Evolutionary conservation across 495 filamentous ascomycete genomes (phyloP), one percentile per base, ranked within the genome.

Genomic region (Penicillium malachiteum): DNA sequence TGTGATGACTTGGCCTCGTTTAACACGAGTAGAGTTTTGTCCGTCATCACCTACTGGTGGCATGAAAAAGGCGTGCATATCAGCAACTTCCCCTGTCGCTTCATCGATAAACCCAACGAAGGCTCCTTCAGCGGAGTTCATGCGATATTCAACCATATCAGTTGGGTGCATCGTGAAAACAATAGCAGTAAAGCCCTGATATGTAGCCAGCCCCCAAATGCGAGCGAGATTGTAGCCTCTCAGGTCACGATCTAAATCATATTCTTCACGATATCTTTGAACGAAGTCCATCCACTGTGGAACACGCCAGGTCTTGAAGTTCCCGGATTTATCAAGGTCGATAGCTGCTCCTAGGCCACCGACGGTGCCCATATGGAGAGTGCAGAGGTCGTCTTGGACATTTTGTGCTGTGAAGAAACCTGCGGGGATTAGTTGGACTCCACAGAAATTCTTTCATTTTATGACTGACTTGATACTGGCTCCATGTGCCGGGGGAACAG

Each of bases 61-160:
- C 9, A 54, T 50, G 21, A 71, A 60, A 10, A 59, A 37, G 1
- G 60, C 10, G 5, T 57, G 34, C 1, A 54, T 33, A 8, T 54
- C 37, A 18, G 56, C 37, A 1, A 11, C 46, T 7, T 46, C 12
- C 5, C 57, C 48, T 2, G 41, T 14, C 17, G 59, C 57, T 31
- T 56, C 57, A 1, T 61, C 52, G 5, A 64, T 64, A 47, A 78
- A 79, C 1, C 72, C 42, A n/a, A 85, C 52, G 0, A 55, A 67
- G 12, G 69, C 52, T 13, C 56, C 59, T 30, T 80, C 74, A 14
- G 75, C 73, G 13, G 70, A 67, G 2, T 68, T 48, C 0, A 72
- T 71, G 1, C 66, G 67, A 57, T 84, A 84, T 48, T 83, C 77
- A 32, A 83, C 55, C 69, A 78, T 76, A 57, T 83, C 75, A 7